Evolutionary conservation across 108 stramenopile genomes (phyloP), one percentile per base, ranked within the genome.

Genomic region (Nitzschia sp.): DNA sequence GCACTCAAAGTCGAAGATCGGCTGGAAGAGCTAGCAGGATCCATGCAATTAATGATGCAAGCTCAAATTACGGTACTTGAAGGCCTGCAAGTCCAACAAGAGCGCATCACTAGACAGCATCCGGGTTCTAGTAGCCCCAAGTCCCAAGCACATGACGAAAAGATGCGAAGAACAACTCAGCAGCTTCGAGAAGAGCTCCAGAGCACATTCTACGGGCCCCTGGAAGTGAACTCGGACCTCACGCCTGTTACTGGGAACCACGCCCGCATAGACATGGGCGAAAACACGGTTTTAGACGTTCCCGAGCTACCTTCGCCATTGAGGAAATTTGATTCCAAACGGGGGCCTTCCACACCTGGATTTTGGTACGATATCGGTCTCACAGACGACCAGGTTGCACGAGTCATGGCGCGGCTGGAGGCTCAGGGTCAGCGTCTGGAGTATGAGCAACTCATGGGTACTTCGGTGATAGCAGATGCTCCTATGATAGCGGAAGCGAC

Each of bases 1-100:
- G 49, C 49, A 4, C 49, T 51, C 13, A 51, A 51, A 19, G 49
- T 51, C 11, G 49, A 51, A 51, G 49, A 51, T 51, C 13, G 49
- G 49, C 21, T 51, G 49, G 49, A 51, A 21, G 49, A 51, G 49
- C 49, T 51, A 8, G 49, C 49, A 5, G 49, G 49, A n/a, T 51
- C 49, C 4, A 51, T 51, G 13, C 49, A 51, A 51, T 5, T 51
- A 19, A 51, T 51, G 19, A 51, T 51, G 49, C 13, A 51, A 23
- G 49, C 49, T 21, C 49, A 51, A 51, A 51, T 51, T 23, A 51
- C 49, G 49, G 21, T 51, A 19, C 21, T 51, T 19, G 49, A 51
- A 51, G 49, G 49, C 4, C 49, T 51, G 19, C 49, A 51, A 19
- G 13, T 51, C 4, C 49, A 51, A 23, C 8, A 51, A 23, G 18